Percentiles rank a stretch among this genome's conserved stretches.
Conservation (phyloP, 2,329 filamentous ascomycete genomes). For the Fusarium armeniacum region DNA sequence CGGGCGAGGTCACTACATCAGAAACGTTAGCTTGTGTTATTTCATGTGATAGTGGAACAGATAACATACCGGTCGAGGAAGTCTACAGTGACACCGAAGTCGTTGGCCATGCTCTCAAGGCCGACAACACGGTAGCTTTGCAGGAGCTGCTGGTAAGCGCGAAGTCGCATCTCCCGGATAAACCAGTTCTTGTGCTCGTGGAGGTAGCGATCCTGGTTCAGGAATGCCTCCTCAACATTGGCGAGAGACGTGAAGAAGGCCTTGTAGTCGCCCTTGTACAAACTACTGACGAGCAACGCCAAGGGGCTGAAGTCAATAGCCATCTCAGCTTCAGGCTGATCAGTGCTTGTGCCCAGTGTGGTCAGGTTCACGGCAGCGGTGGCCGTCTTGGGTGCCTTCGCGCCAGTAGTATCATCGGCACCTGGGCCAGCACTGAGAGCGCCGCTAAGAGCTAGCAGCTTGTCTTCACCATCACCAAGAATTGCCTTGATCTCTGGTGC, state of each 20-base stretch:
- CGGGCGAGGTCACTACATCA: constrained; percentile 85
- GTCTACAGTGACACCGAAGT: constrained; percentile 97
- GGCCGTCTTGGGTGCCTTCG: constrained; percentile 65
- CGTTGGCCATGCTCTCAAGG: constrained; percentile 95
- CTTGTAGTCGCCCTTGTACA: constrained; percentile 95
- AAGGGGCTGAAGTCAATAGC: constrained; percentile 91
- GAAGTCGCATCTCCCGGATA: constrained; percentile 96
- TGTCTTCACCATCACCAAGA: constrained; percentile 89
- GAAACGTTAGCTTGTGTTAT: constrained; percentile 12
- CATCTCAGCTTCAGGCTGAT: constrained; percentile 82
- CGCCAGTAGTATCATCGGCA: constrained; percentile 81
- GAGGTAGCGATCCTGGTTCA: constrained; percentile 93
- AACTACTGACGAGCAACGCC: constrained; percentile 86
- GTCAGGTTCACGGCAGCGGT: constrained; percentile 87
- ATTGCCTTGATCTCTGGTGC: constrained; percentile 98
- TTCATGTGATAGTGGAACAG: neutral
- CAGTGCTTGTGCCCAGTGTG: constrained; percentile 78
- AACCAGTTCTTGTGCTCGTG: constrained; percentile 98
- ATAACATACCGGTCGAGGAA: constrained; percentile 87
- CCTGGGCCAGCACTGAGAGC: constrained; percentile 85
- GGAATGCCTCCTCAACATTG: constrained; percentile 91
- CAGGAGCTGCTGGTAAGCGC: constrained; percentile 95
- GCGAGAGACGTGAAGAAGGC: constrained; percentile 92
- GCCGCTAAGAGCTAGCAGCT: constrained; percentile 84
- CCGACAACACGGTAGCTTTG: constrained; percentile 98